Evolutionary conservation across 2,329 filamentous ascomycete genomes (phyloP).

Genomic region (Pyrenochaeta sp.): DNA sequence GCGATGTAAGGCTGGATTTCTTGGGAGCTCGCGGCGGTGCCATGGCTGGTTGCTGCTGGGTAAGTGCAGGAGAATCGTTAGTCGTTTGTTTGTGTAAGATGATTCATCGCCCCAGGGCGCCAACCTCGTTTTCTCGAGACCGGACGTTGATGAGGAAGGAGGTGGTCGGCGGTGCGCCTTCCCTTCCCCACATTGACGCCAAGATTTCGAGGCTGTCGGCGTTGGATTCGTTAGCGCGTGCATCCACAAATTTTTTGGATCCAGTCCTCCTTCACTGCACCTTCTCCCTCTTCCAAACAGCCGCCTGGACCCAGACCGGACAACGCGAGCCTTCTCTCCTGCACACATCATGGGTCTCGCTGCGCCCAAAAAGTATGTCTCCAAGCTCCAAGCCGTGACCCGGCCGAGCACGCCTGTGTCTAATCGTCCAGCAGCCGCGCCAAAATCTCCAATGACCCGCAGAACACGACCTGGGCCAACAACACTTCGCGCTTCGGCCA

Average conservation of each 20-base stretch:
- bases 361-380: slow-evolving; percentile 68
- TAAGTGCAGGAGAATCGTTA: slow-evolving; percentile 26
- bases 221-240: too few species aligned
- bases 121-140: too few species aligned
- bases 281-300: too few species aligned
- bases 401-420: too few species aligned
- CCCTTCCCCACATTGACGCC: slow-evolving; percentile 30
- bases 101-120: too few species aligned
- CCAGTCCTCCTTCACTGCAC: too few species aligned
- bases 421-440: slow-evolving; percentile 55
- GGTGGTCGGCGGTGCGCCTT: too few species aligned
- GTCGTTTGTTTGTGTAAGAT: slow-evolving; percentile 2
- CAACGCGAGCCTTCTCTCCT: too few species aligned
- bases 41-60: slow-evolving; percentile 21
- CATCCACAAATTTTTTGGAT: slow-evolving; percentile 40
- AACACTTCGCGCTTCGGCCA: slow-evolving; percentile 86
- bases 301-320: too few species aligned
- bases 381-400: slow-evolving; percentile 1
- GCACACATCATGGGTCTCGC: slow-evolving; percentile 69
- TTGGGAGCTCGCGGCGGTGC: slow-evolving; percentile 16
- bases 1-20: slow-evolving; percentile 10
- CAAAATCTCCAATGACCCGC: slow-evolving; percentile 89
- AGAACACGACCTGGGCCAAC: slow-evolving; percentile 92
- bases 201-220: slow-evolving; percentile 41
- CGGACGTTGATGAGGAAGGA: neutral